These are phyloP conservation scores for Apiospora saccharicola DNA, from an alignment of 2,329 filamentous ascomycete genomes.

Conservation along the genomic window DNA sequence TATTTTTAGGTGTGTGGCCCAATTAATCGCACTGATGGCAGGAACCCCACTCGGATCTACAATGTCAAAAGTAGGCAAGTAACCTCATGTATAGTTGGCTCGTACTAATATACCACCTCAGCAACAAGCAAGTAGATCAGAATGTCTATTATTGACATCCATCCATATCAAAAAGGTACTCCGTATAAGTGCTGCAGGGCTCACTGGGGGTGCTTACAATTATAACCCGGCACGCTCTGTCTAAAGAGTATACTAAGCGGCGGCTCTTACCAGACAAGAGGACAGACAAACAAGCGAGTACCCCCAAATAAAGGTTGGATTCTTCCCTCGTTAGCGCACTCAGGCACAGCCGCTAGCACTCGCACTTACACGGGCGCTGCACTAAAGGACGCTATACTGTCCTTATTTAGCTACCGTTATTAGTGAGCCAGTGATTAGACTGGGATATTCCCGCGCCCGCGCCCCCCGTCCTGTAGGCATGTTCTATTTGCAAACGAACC, in stretches of 20 bases:
- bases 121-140: background rate
- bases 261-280: no score
- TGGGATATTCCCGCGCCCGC: background rate
- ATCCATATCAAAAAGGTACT: no score
- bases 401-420: slow-evolving; percentile 8
- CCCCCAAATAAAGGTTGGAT: background rate
- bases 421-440: background rate
- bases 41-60: background rate
- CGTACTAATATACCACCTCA: no score
- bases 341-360: slow-evolving; percentile 15
- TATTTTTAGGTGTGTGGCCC: slow-evolving; percentile 1
- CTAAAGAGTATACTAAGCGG: no score
- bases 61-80: background rate
- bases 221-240: no score
- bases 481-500: background rate
- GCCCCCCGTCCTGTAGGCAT: background rate
- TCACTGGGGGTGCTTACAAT: no score
- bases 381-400: background rate
- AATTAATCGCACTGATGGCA: background rate
- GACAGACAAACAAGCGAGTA: background rate
- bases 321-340: background rate
- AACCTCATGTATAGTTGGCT: no score
- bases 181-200: no score
- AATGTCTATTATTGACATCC: no score
- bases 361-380: background rate